Percentiles rank a stretch among this genome's conserved stretches.
phyloP scores from a whole-genome alignment of 139 green algal species.

The Tetraselmis striata region DNA sequence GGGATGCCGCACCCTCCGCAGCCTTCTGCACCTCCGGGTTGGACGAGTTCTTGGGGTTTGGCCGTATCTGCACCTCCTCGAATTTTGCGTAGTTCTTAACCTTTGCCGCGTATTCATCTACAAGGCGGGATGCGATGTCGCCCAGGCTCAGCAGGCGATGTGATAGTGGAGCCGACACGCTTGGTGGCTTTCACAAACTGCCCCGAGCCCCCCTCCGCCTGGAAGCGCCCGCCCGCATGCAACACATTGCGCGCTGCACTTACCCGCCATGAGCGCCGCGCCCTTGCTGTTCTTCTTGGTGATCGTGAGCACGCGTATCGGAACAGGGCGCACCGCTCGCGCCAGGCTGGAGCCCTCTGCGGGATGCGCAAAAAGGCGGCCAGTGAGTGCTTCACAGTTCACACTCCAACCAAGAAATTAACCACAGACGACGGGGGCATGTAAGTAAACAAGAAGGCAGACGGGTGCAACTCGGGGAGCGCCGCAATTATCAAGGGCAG shows the following conservation, averaged over 20 bases:
- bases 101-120: not conserved
- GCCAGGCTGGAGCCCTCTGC: slow-evolving; percentile 12
- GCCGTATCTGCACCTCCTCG: slow-evolving; percentile 34
- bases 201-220: no score
- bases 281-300: slow-evolving; percentile 36
- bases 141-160: no score
- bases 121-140: no score
- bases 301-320: slow-evolving; percentile 44
- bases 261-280: slow-evolving; percentile 20
- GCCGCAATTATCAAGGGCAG: no score
- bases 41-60: slow-evolving; percentile 50
- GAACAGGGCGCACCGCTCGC: slow-evolving; percentile 40
- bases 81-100: slow-evolving; percentile 16
- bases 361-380: not conserved
- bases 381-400: no score
- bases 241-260: slow-evolving; percentile 34
- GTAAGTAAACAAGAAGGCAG: no score
- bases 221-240: no score
- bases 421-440: no score
- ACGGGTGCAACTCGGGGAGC: no score
- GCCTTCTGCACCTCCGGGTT: slow-evolving; percentile 14
- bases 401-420: no score
- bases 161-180: no score
- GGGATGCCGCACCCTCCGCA: not conserved
- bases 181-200: no score